Conservation (phyloP, 202 grass and related monocot species). For the Dendrocalamus latiflorus region DNA sequence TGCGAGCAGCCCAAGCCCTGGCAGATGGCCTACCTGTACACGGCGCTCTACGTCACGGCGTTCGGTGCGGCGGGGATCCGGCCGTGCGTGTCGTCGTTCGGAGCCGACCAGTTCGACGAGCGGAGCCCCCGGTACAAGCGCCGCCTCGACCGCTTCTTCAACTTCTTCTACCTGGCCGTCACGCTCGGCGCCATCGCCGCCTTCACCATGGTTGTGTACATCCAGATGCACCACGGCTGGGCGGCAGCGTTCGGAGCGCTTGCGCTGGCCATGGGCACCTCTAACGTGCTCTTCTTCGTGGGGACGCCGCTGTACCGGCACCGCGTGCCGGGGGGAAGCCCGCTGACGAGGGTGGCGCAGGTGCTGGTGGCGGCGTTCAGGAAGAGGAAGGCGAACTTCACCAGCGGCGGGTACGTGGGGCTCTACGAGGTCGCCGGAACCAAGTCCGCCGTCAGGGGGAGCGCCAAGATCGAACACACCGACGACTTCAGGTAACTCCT, state of each 20-base stretch:
- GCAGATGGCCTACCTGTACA: slow-evolving; percentile 82
- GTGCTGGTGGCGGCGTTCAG: slow-evolving; percentile 73
- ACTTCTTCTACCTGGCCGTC: slow-evolving; percentile 91
- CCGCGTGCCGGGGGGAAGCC: slow-evolving; percentile 70
- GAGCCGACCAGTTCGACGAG: slow-evolving; percentile 95
- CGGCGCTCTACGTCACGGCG: slow-evolving; percentile 68
- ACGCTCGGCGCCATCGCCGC: slow-evolving; percentile 73
- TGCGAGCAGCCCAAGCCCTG: slow-evolving; percentile 46
- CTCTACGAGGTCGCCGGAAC: slow-evolving; percentile 70
- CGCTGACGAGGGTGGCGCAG: slow-evolving; percentile 69
- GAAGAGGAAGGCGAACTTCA: slow-evolving; percentile 50
- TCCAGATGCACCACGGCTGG: slow-evolving; percentile 80
- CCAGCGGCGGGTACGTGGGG: slow-evolving; percentile 42
- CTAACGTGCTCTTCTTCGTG: slow-evolving; percentile 77
- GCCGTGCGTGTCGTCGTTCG: slow-evolving; percentile 81
- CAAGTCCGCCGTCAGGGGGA: slow-evolving; percentile 71
- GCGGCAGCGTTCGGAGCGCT: slow-evolving; percentile 76
- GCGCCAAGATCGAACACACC: slow-evolving; percentile 88
- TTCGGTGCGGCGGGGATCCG: slow-evolving; percentile 83
- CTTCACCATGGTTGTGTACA: slow-evolving; percentile 81
- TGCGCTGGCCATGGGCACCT: slow-evolving; percentile 70
- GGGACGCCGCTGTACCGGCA: slow-evolving; percentile 79
- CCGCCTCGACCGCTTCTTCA: slow-evolving; percentile 73
- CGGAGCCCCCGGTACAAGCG: slow-evolving; percentile 44
- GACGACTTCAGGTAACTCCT: slow-evolving; percentile 32